These are phyloP conservation scores for Auricularia cornea DNA, from an alignment of 768 basidiomycete genomes.

Conservation along the genomic window DNA sequence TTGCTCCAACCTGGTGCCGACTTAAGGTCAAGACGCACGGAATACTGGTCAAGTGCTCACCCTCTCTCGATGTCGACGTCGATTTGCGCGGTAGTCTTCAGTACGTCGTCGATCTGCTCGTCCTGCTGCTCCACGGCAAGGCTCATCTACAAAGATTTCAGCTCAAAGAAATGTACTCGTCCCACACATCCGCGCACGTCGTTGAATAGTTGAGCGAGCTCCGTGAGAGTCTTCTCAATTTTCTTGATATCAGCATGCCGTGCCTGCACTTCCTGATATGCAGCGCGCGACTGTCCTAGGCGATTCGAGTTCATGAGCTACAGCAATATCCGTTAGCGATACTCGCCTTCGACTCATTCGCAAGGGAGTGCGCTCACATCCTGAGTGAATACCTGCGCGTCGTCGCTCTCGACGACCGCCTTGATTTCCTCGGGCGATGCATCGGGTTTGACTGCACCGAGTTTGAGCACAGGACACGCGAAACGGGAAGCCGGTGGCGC, in stretches of 20 bases:
- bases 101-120: conserved; percentile 55
- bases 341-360: not conserved
- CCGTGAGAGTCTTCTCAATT: conserved; percentile 82
- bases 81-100: conserved; percentile 53
- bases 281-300: conserved; percentile 76
- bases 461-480: not conserved
- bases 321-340: not conserved
- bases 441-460: conserved; percentile 65
- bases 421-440: conserved; percentile 75
- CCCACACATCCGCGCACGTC: conserved; percentile 50
- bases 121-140: conserved; percentile 74
- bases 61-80: conserved; percentile 63
- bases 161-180: conserved; percentile 14
- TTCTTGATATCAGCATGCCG: conserved; percentile 77
- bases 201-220: conserved; percentile 79
- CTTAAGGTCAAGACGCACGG: not conserved
- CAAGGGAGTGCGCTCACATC: conserved; percentile 35
- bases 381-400: conserved; percentile 66
- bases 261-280: conserved; percentile 82
- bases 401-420: conserved; percentile 29
- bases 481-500: conserved; percentile 8
- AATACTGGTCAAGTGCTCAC: conserved; percentile 31
- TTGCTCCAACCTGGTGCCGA: conserved; percentile 24
- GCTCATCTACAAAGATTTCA: conserved; percentile 49
- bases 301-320: conserved; percentile 69